Base-by-base conservation (phyloP, 73 alveolate genomes). In the Urostyla sp. region DNA sequence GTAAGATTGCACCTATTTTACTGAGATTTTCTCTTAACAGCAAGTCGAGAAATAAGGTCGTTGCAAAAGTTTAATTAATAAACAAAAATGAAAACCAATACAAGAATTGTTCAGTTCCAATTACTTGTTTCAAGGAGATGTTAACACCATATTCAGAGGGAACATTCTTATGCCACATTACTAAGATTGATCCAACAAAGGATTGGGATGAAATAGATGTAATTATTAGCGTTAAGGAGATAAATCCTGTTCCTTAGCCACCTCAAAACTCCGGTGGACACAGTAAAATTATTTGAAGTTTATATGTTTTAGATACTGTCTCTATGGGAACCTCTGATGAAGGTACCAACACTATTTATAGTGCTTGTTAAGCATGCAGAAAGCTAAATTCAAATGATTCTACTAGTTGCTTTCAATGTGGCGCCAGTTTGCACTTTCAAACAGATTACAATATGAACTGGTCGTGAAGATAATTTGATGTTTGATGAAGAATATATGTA, bases 131-230 rank as follows among this genome's bases (percentile, higher is more conserved):
- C 32, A 69, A 69, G 34, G 83, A 48, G 5, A 24, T 38, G 4
- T 63, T 63, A n/a, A 40, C 52, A 11, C 16, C 16, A 67, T 69
- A 27, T 48, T 67, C 27, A 20, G 53, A 45, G 7, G 83, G 34
- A 7, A 69, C 83, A 27, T 45, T 56, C 56, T 45, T 69, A 40
- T 30, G 49, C 20, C 83, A 69, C 38, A 23, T 69, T 52, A 43
- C 40, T 23, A 69, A 69, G 83, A 48, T 18, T n/a, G 69, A 45
- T 28, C 83, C 83, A 13, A 18, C 24, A 0, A 69, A 46, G 69
- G 53, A 34, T 3, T 48, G 49, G 49, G 69, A 56, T 4, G 36
- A 44, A 30, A 50, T 66, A 8, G 49, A 69, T 34, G 20, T 69
- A 10, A 23, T 10, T 23, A 36, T 46, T 21, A 8, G 53, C 24